phyloP scores from a whole-genome alignment of 768 basidiomycete species.

The Rhodotorula diobovata region DNA sequence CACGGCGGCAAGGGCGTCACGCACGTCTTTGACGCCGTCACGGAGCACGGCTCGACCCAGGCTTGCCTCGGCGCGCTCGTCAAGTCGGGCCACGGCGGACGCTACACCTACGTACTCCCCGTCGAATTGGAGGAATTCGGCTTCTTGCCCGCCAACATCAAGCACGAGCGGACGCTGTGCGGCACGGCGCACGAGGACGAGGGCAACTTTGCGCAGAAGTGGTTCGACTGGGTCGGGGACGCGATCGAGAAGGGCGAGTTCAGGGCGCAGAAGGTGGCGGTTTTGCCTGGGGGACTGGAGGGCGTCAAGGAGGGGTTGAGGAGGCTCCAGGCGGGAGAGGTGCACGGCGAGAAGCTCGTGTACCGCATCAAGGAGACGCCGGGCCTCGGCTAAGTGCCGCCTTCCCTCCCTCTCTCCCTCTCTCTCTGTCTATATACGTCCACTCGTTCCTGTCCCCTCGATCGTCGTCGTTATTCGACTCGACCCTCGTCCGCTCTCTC shows the following conservation, averaged over 20 bases:
- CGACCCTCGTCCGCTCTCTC: too few species aligned
- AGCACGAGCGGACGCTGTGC: slow-evolving; percentile 25
- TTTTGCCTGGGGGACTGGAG: slow-evolving; percentile 40
- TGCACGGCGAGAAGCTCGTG: slow-evolving; percentile 42
- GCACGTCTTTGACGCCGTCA: slow-evolving; percentile 31
- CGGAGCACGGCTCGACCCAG: slow-evolving; percentile 33
- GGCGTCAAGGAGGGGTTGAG: slow-evolving; percentile 42
- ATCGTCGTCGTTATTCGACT: too few species aligned
- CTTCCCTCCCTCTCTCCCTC: background rate
- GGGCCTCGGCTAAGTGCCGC: slow-evolving; percentile 2
- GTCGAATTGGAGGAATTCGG: slow-evolving; percentile 2
- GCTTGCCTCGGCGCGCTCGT: slow-evolving; percentile 14
- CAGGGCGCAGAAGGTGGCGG: slow-evolving; percentile 32
- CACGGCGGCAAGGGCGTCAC: slow-evolving; percentile 6
- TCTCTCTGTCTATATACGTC: too few species aligned
- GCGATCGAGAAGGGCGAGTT: slow-evolving; percentile 40
- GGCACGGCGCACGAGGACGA: slow-evolving; percentile 37
- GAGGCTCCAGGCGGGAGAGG: slow-evolving; percentile 37
- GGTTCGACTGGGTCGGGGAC: slow-evolving; percentile 31
- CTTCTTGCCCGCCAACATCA: slow-evolving; percentile 15
- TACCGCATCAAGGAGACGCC: slow-evolving; percentile 40
- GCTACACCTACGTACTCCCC: slow-evolving; percentile 27
- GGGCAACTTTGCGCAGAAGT: slow-evolving; percentile 34
- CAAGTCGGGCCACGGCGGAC: slow-evolving; percentile 9
- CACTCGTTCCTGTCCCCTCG: too few species aligned